These are phyloP conservation scores for Davidsoniella eucalypti DNA, from an alignment of 2,329 filamentous ascomycete genomes.

Conservation along the genomic window DNA sequence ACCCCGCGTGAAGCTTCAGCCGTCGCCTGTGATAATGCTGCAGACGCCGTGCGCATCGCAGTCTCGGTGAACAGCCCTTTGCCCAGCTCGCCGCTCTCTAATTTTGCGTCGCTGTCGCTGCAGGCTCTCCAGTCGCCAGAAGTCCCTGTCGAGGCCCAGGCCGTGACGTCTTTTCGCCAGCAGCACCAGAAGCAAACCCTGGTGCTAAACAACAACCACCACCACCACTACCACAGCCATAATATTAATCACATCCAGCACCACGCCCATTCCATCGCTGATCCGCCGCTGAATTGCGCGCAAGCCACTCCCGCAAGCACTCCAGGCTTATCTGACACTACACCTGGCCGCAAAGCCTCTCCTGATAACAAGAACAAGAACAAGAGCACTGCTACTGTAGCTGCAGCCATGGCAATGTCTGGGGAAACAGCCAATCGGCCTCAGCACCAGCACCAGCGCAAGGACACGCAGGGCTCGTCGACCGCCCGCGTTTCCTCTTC, in stretches of 20 bases:
- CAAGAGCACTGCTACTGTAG: neutral
- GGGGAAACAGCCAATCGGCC: no score
- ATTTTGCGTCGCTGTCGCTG: neutral
- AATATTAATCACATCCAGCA: no score
- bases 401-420: neutral
- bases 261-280: neutral
- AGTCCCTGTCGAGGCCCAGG: neutral
- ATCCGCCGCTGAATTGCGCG: neutral
- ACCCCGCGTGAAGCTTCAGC: neutral
- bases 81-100: neutral
- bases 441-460: constrained; percentile 1
- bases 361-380: neutral
- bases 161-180: neutral
- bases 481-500: constrained; percentile 8
- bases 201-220: neutral
- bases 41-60: neutral
- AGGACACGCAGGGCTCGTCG: constrained; percentile 1
- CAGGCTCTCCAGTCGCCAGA: neutral
- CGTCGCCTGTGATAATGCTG: constrained; percentile 3
- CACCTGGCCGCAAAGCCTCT: neutral
- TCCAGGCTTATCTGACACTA: neutral
- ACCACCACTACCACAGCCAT: neutral
- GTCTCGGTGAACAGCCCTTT: neutral
- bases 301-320: neutral
- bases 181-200: neutral